Base-by-base conservation (phyloP, 1,284 basidiomycete species). In the Rhodofomes roseus region DNA sequence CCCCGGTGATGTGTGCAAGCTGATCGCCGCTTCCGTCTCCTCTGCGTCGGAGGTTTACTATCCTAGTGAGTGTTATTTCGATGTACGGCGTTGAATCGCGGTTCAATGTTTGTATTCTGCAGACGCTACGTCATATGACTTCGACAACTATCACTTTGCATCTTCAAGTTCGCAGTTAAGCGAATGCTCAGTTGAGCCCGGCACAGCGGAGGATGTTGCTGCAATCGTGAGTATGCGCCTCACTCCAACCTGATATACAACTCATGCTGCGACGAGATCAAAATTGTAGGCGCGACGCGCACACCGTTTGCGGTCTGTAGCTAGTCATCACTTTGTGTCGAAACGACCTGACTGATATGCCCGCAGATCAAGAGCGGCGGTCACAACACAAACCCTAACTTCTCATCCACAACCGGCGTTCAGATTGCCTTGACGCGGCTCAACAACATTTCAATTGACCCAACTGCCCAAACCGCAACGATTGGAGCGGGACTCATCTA, bases 381-480 rank as follows among this genome's bases (percentile, higher is more conserved):
- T 0, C 81, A 82, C 64, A 63, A 76, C 0, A 68, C 74, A 4
- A 81, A 80, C 62, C 74, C 73, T 1, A 76, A 77, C 2, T 81
- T 80, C 68, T 81, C 79, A 18, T 83, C 82, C 0, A 82, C 81
- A 1, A 62, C 68, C 0, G 82, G 83, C n/a, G 75, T 85, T 11
- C 82, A 83, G 40, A 82, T 85, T 63, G 70, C 75, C 11, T 75
- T 84, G 72, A 65, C 64, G 57, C 73, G 75, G 4, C 79, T 85
- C 67, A 74, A 72, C 50, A 65, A 77, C 22, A 73, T 81, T 20
- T 63, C 44, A 0, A 76, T 77, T 60, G 61, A 78, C 52, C 60
- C 59, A 2, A 56, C 59, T 0, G 60, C 68, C 0, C 63, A 70
- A 40, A 74, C 74, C 7, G 78, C 76, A 7, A 73, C 73, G 6